Conservation (phyloP, 768 basidiomycete genomes). For the Lepiota brunneoincarnata region DNA sequence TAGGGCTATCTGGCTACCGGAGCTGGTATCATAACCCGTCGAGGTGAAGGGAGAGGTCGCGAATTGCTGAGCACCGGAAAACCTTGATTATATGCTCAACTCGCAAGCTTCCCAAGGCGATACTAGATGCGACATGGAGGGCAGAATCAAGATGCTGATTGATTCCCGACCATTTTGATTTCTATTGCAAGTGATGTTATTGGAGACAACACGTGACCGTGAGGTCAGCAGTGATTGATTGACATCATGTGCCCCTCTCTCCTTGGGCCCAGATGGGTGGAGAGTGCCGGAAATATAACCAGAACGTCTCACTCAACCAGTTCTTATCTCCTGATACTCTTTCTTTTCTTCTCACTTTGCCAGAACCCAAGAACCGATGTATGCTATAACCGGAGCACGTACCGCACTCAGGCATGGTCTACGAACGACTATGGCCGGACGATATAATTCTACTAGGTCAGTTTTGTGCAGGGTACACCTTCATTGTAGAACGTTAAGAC, state of each 20-base stretch:
- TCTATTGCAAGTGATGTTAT: not conserved
- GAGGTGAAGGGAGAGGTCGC: not conserved
- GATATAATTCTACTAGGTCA: slow-evolving; percentile 6
- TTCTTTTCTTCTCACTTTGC: not conserved
- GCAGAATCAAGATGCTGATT: too few relatives aligned
- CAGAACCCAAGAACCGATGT: not conserved
- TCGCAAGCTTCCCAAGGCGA: too few relatives aligned
- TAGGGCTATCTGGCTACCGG: not conserved
- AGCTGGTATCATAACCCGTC: not conserved
- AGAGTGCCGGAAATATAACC: slow-evolving; percentile 8
- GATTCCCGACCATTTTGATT: too few relatives aligned
- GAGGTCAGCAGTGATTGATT: not conserved
- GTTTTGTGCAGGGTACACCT: not conserved
- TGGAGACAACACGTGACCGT: too few relatives aligned
- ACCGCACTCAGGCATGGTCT: not conserved
- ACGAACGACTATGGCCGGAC: not conserved
- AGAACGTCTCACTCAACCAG: slow-evolving; percentile 2
- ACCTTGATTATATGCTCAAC: too few relatives aligned
- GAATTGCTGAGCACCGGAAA: too few relatives aligned
- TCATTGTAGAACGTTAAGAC: not conserved
- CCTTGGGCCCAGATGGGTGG: not conserved
- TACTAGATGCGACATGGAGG: too few relatives aligned
- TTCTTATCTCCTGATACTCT: not conserved
- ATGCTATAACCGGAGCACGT: not conserved
- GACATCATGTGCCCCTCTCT: slow-evolving; percentile 9